Evolutionary conservation across 2,329 filamentous ascomycete genomes (phyloP).

Genomic region (Fusarium nanum): DNA sequence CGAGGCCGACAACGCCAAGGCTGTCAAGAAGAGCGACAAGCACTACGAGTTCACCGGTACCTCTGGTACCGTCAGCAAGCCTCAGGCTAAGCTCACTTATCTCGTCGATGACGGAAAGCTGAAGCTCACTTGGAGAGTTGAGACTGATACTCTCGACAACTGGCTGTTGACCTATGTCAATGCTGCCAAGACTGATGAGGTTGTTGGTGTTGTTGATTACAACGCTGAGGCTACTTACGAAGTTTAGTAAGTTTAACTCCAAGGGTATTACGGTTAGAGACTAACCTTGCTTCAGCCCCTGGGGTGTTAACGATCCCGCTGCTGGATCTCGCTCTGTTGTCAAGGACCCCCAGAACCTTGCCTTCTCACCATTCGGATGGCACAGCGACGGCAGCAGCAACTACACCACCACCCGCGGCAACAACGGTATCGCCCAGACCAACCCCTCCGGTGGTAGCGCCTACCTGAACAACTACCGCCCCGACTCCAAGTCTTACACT

Average conservation of each 20-base stretch:
- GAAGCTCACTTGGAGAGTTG: slow-evolving; percentile 66
- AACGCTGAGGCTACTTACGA: slow-evolving; percentile 66
- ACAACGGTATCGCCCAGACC: slow-evolving; percentile 67
- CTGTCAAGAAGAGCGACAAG: slow-evolving; percentile 46
- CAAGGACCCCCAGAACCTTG: slow-evolving; percentile 60
- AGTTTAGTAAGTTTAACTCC: slow-evolving; percentile 57
- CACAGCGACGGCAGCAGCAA: slow-evolving; percentile 58
- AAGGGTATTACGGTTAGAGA: fast-evolving
- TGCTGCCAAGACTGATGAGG: slow-evolving; percentile 57
- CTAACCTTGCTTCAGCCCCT: slow-evolving; percentile 50
- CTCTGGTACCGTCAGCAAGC: slow-evolving; percentile 61
- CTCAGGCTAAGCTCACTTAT: slow-evolving; percentile 67
- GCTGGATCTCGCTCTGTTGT: slow-evolving; percentile 59
- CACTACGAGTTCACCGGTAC: slow-evolving; percentile 59
- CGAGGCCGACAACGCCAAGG: slow-evolving; percentile 43
- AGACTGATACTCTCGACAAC: slow-evolving; percentile 67
- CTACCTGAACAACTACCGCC: slow-evolving; percentile 58
- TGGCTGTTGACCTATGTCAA: slow-evolving; percentile 71
- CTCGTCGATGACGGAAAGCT: slow-evolving; percentile 62
- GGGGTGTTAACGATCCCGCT: slow-evolving; percentile 66
- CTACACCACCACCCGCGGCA: slow-evolving; percentile 67
- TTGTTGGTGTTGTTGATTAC: slow-evolving; percentile 68
- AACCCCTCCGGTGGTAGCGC: slow-evolving; percentile 56
- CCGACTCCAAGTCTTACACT: slow-evolving; percentile 53
- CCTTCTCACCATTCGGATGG: slow-evolving; percentile 65